Percentiles rank a stretch among this genome's conserved stretches.
Evolutionary conservation across 169 alveolate genomes (phyloP).

Genomic region (Cryptosporidium felis): DNA sequence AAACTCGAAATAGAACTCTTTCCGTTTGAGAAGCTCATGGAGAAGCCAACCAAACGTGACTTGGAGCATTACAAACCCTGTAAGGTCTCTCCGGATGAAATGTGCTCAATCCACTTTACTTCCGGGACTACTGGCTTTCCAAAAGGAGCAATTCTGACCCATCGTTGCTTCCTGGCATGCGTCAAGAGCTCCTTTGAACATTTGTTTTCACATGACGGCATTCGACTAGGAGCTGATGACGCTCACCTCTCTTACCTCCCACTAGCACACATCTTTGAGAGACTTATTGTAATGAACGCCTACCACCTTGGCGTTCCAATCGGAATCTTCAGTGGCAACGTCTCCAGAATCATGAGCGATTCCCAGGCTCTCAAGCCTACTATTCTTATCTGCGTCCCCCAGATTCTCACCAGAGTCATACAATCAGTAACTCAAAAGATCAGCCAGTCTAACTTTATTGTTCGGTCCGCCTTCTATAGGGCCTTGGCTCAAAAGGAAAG

Average conservation of each 20-base stretch:
- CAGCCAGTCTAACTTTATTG: constrained; percentile 18
- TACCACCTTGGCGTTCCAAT: constrained; percentile 75
- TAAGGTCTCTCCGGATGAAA: constrained; percentile 72
- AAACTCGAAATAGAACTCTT: constrained; percentile 52
- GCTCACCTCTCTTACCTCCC: constrained; percentile 86
- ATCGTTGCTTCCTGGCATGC: constrained; percentile 80
- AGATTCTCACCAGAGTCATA: constrained; percentile 81
- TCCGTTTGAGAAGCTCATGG: constrained; percentile 2
- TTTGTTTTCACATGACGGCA: constrained; percentile 57
- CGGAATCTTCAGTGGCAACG: constrained; percentile 86
- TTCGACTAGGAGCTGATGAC: constrained; percentile 75
- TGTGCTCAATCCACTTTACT: constrained; percentile 85
- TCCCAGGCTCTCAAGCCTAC: constrained; percentile 85
- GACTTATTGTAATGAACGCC: constrained; percentile 75
- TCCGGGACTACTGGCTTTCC: constrained; percentile 94
- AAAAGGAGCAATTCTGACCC: constrained; percentile 90
- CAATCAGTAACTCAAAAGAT: constrained; percentile 20
- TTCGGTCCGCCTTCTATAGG: constrained; percentile 4
- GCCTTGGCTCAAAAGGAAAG: constrained; percentile 33
- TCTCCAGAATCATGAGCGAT: constrained; percentile 82
- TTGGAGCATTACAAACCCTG: constrained; percentile 60
- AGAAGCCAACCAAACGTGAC: constrained; percentile 43
- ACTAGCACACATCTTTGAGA: constrained; percentile 87
- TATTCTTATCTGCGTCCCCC: constrained; percentile 86
- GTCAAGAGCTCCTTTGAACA: constrained; percentile 71